These are phyloP conservation scores for Aureobasidium lini DNA, from an alignment of 2,329 filamentous ascomycete species.

Conservation along the genomic window DNA sequence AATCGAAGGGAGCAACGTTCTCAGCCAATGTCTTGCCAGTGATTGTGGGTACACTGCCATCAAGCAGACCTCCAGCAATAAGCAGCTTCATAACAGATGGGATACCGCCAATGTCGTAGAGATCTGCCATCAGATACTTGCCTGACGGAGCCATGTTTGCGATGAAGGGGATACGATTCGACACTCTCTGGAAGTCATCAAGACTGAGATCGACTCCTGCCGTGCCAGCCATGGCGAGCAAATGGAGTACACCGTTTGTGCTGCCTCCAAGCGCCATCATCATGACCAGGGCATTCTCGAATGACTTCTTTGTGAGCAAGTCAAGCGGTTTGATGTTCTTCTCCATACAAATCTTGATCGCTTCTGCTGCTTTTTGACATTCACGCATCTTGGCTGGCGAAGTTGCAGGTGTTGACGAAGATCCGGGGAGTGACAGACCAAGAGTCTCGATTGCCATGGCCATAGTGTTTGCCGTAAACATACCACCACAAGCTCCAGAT, in stretches of 20 bases:
- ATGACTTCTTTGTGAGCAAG: constrained; percentile 69
- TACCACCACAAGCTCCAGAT: constrained; percentile 76
- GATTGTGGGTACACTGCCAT: constrained; percentile 72
- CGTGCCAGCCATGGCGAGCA: constrained; percentile 83
- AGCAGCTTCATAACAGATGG: constrained; percentile 81
- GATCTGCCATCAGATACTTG: constrained; percentile 78
- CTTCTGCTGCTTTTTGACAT: constrained; percentile 71
- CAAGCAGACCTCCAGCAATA: constrained; percentile 65
- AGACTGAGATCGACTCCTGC: constrained; percentile 70
- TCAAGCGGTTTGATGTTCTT: constrained; percentile 74
- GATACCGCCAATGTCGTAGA: constrained; percentile 78
- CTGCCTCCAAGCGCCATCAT: constrained; percentile 89
- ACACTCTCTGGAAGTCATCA: constrained; percentile 75
- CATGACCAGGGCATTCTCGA: constrained; percentile 83
- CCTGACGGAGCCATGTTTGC: constrained; percentile 80
- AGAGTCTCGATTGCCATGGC: constrained; percentile 85
- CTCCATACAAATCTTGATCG: constrained; percentile 73
- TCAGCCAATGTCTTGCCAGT: constrained; percentile 78
- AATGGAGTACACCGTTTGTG: constrained; percentile 82
- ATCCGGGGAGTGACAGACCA: constrained; percentile 74
- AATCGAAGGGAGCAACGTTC: constrained; percentile 71
- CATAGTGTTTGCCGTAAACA: constrained; percentile 96
- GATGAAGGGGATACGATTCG: constrained; percentile 76
- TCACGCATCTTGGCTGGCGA: constrained; percentile 80
- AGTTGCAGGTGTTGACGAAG: constrained; percentile 72